Evolutionary conservation across 2,329 filamentous ascomycete genomes (phyloP), one percentile per base, ranked within the genome.

Genomic region (Leptographium galeiforme): DNA sequence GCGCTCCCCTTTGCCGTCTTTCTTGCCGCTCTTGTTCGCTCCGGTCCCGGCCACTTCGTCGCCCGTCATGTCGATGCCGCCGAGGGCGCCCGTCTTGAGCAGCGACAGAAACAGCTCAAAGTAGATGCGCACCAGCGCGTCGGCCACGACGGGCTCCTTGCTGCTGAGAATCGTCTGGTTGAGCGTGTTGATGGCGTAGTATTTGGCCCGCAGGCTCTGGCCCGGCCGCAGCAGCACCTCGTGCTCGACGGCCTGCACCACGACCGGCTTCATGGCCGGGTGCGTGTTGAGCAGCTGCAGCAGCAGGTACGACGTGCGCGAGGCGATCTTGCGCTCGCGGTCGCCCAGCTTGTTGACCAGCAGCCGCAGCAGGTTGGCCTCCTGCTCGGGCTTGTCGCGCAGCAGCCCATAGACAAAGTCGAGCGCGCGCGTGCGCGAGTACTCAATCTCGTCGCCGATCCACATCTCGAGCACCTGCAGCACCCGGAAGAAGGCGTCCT

Each of bases 271-370:
- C 93, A 98, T 98, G 53, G 88, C 77, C 0, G 93, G 93, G 66
- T 98, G 93, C 0, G 84, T 82, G 55, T 84, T 86, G 63, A 96
- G 81, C 8, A 98, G 75, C 65, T 98, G 93, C 51, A 98, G 75
- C n/a, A 98, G 74, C 46, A 97, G 77, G 67, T 95, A 95, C 0
- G 93, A 97, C 2, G 91, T 85, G 56, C 90, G 82, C 5, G 93
- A 98, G 1, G 93, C 85, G 62, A 98, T 94, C 69, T 97, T 98
- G 66, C 89, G 89, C 59, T 95, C 89, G 46, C 86, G 87, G 65
- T 98, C 93, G 61, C 94, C 91, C 32, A 98, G 79, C 69, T 98
- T 98, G 73, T 97, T 97, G 60, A 98, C 89, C 55, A 98, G 72
- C 53, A 98, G 73, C 52, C 91, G 83, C 56, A 98, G 73, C 57